These are phyloP conservation scores for Fusarium napiforme DNA, from an alignment of 2,329 filamentous ascomycete species.

Conservation along the genomic window DNA sequence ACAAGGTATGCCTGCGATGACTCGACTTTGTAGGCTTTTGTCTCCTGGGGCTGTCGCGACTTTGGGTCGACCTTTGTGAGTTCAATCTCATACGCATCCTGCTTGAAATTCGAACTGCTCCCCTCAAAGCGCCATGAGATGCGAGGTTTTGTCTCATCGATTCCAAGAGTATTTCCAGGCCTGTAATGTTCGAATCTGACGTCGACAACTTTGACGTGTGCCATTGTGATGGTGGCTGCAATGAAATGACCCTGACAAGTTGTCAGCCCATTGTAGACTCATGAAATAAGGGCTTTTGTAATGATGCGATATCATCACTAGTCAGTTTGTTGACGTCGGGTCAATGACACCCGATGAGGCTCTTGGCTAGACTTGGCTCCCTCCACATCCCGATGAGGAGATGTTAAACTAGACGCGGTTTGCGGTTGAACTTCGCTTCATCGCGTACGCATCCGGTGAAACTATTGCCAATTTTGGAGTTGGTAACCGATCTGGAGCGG, in stretches of 20 bases:
- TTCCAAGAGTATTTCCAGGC: background rate
- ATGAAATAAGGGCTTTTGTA: background rate
- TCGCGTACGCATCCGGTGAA: too few relatives aligned
- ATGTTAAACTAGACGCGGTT: background rate
- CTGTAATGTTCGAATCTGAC: background rate
- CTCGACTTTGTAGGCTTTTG: background rate
- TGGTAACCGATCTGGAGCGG: background rate
- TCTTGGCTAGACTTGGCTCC: background rate
- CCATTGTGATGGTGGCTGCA: background rate
- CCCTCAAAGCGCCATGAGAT: background rate
- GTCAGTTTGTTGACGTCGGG: too few relatives aligned
- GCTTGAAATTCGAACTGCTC: background rate
- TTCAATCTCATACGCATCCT: background rate
- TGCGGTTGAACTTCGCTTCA: background rate
- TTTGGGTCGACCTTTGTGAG: accelerated
- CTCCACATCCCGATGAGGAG: background rate
- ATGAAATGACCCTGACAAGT: background rate
- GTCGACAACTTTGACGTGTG: background rate
- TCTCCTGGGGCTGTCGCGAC: background rate
- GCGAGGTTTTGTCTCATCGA: background rate
- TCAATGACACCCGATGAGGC: background rate
- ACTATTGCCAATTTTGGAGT: background rate
- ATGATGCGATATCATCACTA: background rate
- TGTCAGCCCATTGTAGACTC: background rate
- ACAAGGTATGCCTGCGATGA: background rate